phyloP scores from a whole-genome alignment of 108 stramenopile genomes.

The Seminavis robusta region DNA sequence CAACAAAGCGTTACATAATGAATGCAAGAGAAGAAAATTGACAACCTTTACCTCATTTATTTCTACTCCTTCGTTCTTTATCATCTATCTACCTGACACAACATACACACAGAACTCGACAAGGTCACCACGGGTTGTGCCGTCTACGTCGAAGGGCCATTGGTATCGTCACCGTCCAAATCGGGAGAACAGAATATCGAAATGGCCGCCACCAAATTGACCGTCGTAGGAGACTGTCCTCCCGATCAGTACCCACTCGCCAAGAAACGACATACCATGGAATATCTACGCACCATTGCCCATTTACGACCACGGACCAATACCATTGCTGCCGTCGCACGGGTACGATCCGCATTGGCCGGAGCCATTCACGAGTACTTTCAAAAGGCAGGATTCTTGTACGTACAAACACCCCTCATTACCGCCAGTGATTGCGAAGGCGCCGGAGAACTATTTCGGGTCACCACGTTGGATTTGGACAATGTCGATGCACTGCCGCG shows the following conservation, averaged over 20 bases:
- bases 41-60: background rate
- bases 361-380: conserved; percentile 90
- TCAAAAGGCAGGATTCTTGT: conserved; percentile 86
- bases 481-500: conserved; percentile 57
- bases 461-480: conserved; percentile 87
- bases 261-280: conserved; percentile 96
- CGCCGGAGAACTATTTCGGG: conserved; percentile 99
- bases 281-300: conserved; percentile 95
- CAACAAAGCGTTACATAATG: background rate
- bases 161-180: conserved; percentile 72
- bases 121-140: conserved; percentile 91
- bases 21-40: background rate
- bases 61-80: background rate
- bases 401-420: conserved; percentile 97
- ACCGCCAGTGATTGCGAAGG: conserved; percentile 99
- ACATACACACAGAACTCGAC: conserved; percentile 79
- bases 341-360: conserved; percentile 89
- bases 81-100: background rate
- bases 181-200: conserved; percentile 94
- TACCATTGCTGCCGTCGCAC: conserved; percentile 92
- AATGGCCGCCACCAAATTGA: conserved; percentile 71
- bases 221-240: conserved; percentile 89
- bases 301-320: conserved; percentile 97
- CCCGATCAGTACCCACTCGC: conserved; percentile 95
- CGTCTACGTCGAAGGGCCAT: conserved; percentile 76